Evolutionary conservation across 2,329 filamentous ascomycete species (phyloP), one percentile per base, ranked within the genome.

Genomic region (Sporothrix pallida): DNA sequence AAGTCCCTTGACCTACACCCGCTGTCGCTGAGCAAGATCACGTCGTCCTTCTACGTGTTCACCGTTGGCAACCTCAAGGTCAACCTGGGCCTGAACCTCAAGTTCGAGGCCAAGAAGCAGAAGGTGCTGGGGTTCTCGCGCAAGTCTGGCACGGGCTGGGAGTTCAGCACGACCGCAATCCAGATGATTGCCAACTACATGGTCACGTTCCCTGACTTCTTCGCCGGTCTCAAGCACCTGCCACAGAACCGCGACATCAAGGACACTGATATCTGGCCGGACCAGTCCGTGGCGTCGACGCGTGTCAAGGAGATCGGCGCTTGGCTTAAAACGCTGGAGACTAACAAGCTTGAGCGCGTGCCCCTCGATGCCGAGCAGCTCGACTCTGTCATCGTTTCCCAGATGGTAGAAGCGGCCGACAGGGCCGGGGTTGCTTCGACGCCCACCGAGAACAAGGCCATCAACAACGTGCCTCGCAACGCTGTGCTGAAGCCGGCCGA

Each of bases 41-140:
- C 96, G 0, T 97, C 96, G 1, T 95, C 95, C 0, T 98, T 97
- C 81, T 92, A 91, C 72, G 93, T 99, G 73, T 89, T 90, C 73
- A 88, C 83, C 20, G 90, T 95, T 3, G 93, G 93, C 73, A 74
- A 60, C 31, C 86, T 94, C 74, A 92, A 93, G 78, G 87, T 97
- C 75, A 99, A 99, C 78, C 85, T 99, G 31, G 96, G 96, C 0
- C 86, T 99, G 75, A 99, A 99, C 79, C 87, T 99, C 77, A 99
- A 99, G 81, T 99, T 99, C 75, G 96, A 99, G 81, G 93, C 90
- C 2, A 95, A 93, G 83, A 97, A 98, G 83, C 88, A 95, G 78
- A 99, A 99, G 84, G 96, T 99, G 7, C 84, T 99, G 46, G 96
- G 96, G 0, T 99, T 98, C 82, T 97, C 95, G 31, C 92, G 94